These are phyloP conservation scores for Simplicillium aogashimaense DNA, from an alignment of 2,329 filamentous ascomycete genomes.

Conservation along the genomic window DNA sequence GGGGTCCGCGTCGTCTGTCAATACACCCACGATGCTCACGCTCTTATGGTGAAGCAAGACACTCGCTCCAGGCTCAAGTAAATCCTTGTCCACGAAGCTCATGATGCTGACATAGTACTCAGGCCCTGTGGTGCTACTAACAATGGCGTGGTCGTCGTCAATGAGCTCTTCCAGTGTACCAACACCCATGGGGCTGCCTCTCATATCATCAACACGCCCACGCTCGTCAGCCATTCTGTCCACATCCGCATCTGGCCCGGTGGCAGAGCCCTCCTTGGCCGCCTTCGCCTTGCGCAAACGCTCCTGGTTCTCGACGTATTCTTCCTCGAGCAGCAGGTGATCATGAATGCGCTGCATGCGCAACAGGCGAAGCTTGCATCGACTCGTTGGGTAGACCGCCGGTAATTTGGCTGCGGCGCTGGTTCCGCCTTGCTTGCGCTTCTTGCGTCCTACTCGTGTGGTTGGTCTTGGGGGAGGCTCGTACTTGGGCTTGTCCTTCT, in stretches of 20 bases:
- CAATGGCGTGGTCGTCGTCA: conserved; percentile 97
- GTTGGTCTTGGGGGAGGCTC: conserved; percentile 95
- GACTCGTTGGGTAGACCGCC: conserved; percentile 84
- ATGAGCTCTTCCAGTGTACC: conserved; percentile 98
- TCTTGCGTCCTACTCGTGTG: conserved; percentile 94
- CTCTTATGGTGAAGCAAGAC: conserved; percentile 96
- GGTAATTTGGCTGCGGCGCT: conserved; percentile 94
- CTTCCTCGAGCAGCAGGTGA: conserved; percentile 90
- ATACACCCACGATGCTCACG: conserved; percentile 91
- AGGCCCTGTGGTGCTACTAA: conserved; percentile 91
- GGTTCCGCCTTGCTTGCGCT: conserved; percentile 89
- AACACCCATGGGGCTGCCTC: conserved; percentile 96
- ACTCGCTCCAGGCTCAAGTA: conserved; percentile 90
- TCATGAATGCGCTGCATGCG: conserved; percentile 99
- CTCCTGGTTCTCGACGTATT: conserved; percentile 99
- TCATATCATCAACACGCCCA: conserved; percentile 93
- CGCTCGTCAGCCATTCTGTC: conserved; percentile 93
- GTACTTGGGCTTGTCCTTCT: conserved; percentile 99
- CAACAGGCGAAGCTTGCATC: conserved; percentile 93
- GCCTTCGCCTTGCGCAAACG: conserved; percentile 86
- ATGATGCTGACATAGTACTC: conserved; percentile 99
- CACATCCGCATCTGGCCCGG: conserved; percentile 59
- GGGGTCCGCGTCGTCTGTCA: conserved; percentile 93
- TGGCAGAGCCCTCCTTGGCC: conserved; percentile 57
- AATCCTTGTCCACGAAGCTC: conserved; percentile 99